These are phyloP conservation scores for Cylindrotheca fusiformis DNA, from an alignment of 108 stramenopile genomes.

Conservation along the genomic window DNA sequence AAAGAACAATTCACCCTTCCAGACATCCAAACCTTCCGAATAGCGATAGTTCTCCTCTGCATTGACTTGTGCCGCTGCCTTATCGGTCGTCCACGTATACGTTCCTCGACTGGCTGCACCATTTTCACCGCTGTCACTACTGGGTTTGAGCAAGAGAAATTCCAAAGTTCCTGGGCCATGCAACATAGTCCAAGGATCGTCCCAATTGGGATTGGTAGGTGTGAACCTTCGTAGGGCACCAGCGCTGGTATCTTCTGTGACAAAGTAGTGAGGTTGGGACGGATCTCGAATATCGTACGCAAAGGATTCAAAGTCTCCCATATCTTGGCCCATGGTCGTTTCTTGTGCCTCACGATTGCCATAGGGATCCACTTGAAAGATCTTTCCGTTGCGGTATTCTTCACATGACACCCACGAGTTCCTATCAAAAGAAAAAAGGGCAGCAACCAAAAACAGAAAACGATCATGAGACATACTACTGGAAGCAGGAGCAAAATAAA, in stretches of 20 bases:
- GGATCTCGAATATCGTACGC: constrained; percentile 47
- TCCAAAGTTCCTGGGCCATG: constrained; percentile 36
- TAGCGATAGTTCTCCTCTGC: constrained; percentile 32
- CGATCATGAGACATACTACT: neutral
- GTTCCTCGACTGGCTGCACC: constrained; percentile 24
- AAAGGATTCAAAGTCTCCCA: constrained; percentile 50
- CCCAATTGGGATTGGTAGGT: constrained; percentile 20
- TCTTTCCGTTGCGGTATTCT: constrained; percentile 43
- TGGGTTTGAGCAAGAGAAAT: constrained; percentile 31
- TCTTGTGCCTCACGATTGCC: constrained; percentile 36
- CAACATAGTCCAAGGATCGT: constrained; percentile 41
- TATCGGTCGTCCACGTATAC: constrained; percentile 31
- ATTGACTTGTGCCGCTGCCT: constrained; percentile 17
- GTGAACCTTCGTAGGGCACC: constrained; percentile 46
- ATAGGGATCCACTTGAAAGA: constrained; percentile 63
- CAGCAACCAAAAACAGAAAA: neutral
- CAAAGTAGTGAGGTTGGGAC: constrained; percentile 39
- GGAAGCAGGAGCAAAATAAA: neutral
- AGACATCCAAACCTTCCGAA: constrained; percentile 39
- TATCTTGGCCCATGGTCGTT: constrained; percentile 41
- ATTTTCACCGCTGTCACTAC: constrained; percentile 9
- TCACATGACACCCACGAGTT: constrained; percentile 65
- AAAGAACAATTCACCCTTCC: constrained; percentile 32
- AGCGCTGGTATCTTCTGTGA: constrained; percentile 46
- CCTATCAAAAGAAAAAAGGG: constrained; percentile 1